Evolutionary conservation across 108 stramenopile genomes (phyloP), one percentile per base, ranked within the genome.

Genomic region (Seminavis robusta): DNA sequence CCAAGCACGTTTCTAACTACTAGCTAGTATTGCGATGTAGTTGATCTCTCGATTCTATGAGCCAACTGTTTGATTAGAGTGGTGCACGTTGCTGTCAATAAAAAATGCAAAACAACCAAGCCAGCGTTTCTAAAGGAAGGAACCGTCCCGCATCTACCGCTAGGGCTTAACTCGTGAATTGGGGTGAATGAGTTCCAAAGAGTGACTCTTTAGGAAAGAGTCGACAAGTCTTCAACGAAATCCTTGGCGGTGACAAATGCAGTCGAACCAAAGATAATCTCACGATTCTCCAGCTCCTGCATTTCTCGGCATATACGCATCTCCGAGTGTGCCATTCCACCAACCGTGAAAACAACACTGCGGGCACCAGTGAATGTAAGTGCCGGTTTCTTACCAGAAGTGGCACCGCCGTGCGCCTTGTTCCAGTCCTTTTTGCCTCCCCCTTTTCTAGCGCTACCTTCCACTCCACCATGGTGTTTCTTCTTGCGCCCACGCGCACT

Each of bases 311-410:
- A 84, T 19, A 89, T 63, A 30, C 94, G 73, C 29, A 97, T 41
- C 59, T 97, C 96, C 0, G 86, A 79, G 57, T 80, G 91, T 27
- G 83, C 76, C 59, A 92, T 66, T 17, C 96, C 96, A 36, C 96
- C 96, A 13, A 79, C 71, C 62, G 90, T 84, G 58, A 94, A 95
- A 1, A 95, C 85, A 70, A 97, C 77, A 33, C 74, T 76, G 30
- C 96, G 77, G 16, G 81, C 84, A 11, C 86, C 84, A 27, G 61
- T 29, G 37, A 67, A 85, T 8, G 52, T 47, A 13, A 54, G 44
- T 20, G 52, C 56, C 49, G 49, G 56, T 55, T 77, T 77, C n/a
- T n/a, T n/a, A n/a, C n/a, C n/a, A n/a, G n/a, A n/a, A 32, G 72
- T 62, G 7, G 50, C 36, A 23, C 40, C 74, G 4, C 58, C 32